phyloP scores from a whole-genome alignment of 108 stramenopile species.

The Skeletonema tropicum region DNA sequence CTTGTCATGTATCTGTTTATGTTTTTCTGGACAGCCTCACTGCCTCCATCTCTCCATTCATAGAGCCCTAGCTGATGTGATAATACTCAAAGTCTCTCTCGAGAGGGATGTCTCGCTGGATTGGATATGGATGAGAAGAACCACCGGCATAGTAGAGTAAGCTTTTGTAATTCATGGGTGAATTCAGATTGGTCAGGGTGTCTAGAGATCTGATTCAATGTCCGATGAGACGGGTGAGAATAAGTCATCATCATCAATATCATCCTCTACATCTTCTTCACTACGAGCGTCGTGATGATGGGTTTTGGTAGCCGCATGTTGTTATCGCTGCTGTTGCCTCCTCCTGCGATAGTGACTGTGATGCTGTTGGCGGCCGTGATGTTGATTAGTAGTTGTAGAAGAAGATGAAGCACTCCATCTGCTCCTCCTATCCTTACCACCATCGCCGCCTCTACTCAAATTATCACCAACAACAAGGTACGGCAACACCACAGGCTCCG shows the following conservation, averaged over 20 bases:
- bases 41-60: no score
- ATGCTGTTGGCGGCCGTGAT: no score
- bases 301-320: conserved; percentile 3
- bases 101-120: no score
- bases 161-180: conserved; percentile 25
- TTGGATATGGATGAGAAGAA: no score
- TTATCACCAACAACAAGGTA: neutral
- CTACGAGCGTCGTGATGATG: conserved; percentile 8
- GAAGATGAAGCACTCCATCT: neutral
- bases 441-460: neutral
- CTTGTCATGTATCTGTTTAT: no score
- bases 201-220: conserved; percentile 53
- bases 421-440: neutral
- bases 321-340: neutral
- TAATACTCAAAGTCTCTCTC: no score
- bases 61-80: no score
- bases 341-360: neutral
- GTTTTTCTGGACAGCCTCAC: no score
- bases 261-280: no score
- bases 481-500: neutral
- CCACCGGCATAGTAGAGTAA: no score
- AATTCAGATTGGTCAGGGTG: conserved; percentile 36
- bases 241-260: no score
- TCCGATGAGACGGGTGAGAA: conserved; percentile 49
- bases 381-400: no score